These are phyloP conservation scores for Suillus cothurnatus DNA, from an alignment of 768 basidiomycete species.

Conservation along the genomic window DNA sequence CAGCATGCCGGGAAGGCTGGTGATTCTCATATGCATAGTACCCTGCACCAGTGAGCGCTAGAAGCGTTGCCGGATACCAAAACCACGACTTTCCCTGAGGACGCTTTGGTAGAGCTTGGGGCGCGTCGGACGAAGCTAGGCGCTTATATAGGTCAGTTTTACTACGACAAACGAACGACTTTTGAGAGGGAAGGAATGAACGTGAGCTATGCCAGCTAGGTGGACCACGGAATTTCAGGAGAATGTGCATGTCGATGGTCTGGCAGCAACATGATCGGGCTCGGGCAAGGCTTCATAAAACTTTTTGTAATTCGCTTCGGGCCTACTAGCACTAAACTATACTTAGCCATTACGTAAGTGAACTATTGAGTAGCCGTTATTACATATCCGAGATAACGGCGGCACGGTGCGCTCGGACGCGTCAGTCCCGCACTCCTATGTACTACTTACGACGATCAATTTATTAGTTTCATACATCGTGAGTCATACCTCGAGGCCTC, in stretches of 20 bases:
- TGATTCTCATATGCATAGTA: conserved; percentile 63
- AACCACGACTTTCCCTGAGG: conserved; percentile 22
- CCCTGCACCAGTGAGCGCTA: conserved; percentile 34
- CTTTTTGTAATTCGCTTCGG: conserved; percentile 1
- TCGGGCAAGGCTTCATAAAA: neutral
- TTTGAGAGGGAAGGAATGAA: neutral
- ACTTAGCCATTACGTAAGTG: too few relatives aligned
- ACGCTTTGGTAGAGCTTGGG: conserved; percentile 15
- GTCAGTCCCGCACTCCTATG: too few relatives aligned
- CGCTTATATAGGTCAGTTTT: neutral
- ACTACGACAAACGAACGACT: neutral
- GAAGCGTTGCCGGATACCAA: conserved; percentile 23
- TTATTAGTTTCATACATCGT: too few relatives aligned
- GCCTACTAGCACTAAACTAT: neutral
- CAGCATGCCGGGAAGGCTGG: conserved; percentile 73
- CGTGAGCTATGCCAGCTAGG: conserved; percentile 2
- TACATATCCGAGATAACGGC: too few relatives aligned
- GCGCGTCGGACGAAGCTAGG: neutral
- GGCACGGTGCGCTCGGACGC: too few relatives aligned
- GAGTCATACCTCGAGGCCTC: too few relatives aligned
- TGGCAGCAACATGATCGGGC: neutral
- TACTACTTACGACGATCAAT: too few relatives aligned
- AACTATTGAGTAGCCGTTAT: too few relatives aligned
- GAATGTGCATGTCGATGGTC: conserved; percentile 1
- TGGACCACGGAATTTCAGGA: neutral